Conservation (phyloP, 805 yeast species). For the Candida xiaguanensis region DNA sequence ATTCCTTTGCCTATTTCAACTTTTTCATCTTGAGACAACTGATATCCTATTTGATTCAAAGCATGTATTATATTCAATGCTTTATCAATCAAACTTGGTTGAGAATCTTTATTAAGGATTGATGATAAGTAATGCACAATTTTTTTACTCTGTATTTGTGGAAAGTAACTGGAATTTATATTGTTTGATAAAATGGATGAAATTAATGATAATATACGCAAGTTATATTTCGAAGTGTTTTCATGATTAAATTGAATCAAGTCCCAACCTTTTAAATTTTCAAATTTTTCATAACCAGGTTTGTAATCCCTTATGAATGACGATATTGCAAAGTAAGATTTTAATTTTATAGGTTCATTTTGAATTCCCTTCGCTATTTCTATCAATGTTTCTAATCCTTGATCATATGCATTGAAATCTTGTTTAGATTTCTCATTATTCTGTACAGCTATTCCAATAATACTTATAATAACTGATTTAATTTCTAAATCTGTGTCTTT, state of each 20-base stretch:
- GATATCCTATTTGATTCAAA: constrained; percentile 39
- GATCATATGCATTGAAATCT: constrained; percentile 51
- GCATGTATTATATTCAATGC: constrained; percentile 48
- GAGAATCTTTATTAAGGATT: constrained; percentile 29
- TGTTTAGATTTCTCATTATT: constrained; percentile 77
- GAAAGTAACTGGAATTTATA: constrained; percentile 34
- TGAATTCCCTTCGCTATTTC: constrained; percentile 30
- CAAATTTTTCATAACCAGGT: constrained; percentile 54
- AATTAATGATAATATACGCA: constrained; percentile 54
- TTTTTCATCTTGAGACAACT: constrained; percentile 44
- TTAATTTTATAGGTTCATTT: constrained; percentile 40
- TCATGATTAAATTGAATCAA: constrained; percentile 22
- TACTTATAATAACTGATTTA: constrained; percentile 60
- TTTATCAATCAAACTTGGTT: constrained; percentile 55
- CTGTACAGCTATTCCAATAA: constrained; percentile 89
- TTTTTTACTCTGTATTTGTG: constrained; percentile 34
- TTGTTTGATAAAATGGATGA: constrained; percentile 60
- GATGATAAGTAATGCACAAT: constrained; percentile 31
- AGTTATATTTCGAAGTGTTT: constrained; percentile 32
- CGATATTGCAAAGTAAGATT: constrained; percentile 76
- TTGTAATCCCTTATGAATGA: constrained; percentile 67
- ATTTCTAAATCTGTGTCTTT: constrained; percentile 29
- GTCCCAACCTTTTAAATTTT: constrained; percentile 59
- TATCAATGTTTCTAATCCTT: constrained; percentile 47
- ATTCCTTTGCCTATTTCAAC: constrained; percentile 32